These are phyloP conservation scores for Asterionellopsis glacialis DNA, from an alignment of 108 stramenopile species.

Conservation along the genomic window DNA sequence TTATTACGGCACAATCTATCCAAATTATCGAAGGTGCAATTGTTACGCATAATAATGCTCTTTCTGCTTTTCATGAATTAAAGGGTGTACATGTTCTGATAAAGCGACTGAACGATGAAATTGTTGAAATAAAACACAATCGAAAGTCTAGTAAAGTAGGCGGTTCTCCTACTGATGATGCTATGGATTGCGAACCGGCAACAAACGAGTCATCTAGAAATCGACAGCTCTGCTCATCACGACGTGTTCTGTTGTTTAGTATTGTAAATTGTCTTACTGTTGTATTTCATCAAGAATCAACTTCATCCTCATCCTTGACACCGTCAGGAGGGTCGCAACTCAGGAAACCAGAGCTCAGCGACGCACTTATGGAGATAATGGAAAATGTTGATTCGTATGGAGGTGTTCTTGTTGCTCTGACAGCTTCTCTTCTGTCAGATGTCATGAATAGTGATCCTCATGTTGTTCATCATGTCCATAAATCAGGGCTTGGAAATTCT, in stretches of 20 bases:
- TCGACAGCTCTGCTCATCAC: constrained; percentile 30
- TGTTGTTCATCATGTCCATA: constrained; percentile 75
- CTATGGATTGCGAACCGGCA: constrained; percentile 23
- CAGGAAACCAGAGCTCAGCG: constrained; percentile 52
- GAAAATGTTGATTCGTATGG: constrained; percentile 64
- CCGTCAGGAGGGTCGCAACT: constrained; percentile 55
- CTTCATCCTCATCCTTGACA: constrained; percentile 24
- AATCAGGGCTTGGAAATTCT: constrained; percentile 66
- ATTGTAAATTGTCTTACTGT: constrained; percentile 80
- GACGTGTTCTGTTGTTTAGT: constrained; percentile 72
- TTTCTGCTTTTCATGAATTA: constrained; percentile 85
- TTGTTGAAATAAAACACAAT: constrained; percentile 12
- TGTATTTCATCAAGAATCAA: constrained; percentile 76
- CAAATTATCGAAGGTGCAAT: constrained; percentile 89
- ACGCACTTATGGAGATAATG: constrained; percentile 57
- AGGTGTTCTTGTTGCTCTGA: constrained; percentile 69
- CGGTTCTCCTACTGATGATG: not conserved
- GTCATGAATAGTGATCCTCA: constrained; percentile 89
- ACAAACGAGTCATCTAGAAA: not conserved
- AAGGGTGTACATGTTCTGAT: constrained; percentile 78
- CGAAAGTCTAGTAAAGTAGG: not conserved
- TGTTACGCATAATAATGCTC: constrained; percentile 76
- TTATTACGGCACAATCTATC: constrained; percentile 81
- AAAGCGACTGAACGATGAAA: constrained; percentile 48
- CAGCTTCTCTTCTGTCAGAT: constrained; percentile 68